Conservation (phyloP, 2,329 filamentous ascomycete species). For the Pseudocercospora eumusae region DNA sequence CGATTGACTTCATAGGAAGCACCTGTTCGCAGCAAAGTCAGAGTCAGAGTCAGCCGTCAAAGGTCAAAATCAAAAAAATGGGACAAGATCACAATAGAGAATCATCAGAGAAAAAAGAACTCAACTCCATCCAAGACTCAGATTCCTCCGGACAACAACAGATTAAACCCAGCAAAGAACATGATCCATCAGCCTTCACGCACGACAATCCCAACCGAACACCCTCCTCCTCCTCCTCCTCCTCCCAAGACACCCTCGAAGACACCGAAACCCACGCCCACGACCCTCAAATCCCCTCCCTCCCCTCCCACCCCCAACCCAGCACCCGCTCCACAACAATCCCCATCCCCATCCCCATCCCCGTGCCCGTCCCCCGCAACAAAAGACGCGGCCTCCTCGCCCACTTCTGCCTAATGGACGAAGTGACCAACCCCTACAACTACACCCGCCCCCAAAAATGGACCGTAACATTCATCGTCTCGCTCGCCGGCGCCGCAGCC, state of each 20-base stretch:
- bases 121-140: slow-evolving; percentile 14
- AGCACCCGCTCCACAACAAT: no score
- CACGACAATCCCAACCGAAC: slow-evolving; percentile 18
- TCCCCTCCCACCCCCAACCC: no score
- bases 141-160: slow-evolving; percentile 5
- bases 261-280: slow-evolving; percentile 32
- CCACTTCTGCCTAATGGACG: slow-evolving; percentile 70
- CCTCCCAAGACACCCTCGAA: slow-evolving; percentile 30
- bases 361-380: no score
- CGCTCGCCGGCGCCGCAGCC: slow-evolving; percentile 72
- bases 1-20: not conserved
- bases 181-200: slow-evolving; percentile 19
- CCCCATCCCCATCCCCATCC: no score
- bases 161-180: slow-evolving; percentile 22
- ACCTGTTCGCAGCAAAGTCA: not conserved
- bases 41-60: no score
- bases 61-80: slow-evolving; percentile 4
- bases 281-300: slow-evolving; percentile 35
- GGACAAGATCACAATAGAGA: slow-evolving; percentile 24
- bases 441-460: slow-evolving; percentile 78
- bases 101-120: slow-evolving; percentile 23
- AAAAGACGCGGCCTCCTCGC: slow-evolving; percentile 74
- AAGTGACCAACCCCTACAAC: slow-evolving; percentile 73
- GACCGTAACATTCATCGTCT: slow-evolving; percentile 76
- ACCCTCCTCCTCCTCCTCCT: slow-evolving; percentile 18